Evolutionary conservation across 78 protist genomes (phyloP), one percentile per base, ranked within the genome.

Genomic region (Dictyostelium capitatum): DNA sequence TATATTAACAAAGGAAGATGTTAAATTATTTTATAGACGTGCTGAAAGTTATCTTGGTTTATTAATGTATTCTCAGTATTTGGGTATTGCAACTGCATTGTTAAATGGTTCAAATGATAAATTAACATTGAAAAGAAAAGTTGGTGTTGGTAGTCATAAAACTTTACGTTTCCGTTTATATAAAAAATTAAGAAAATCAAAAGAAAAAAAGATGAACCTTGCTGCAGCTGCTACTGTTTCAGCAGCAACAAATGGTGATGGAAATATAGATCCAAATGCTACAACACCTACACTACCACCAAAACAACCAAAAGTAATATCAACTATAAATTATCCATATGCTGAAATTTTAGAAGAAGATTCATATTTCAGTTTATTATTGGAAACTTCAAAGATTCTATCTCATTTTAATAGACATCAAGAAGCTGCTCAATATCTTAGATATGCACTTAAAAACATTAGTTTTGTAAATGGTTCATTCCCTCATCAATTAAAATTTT

Each of bases 51-150:
- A 43, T 56, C 23, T 74, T 32, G 48, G 62, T 47, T 2, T 84
- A 7, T 59, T 59, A 28, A 80, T 62, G 47, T 78, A 78, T 50
- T 32, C 54, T 9, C 85, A 74, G 20, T 87, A 62, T 77, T n/a
- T 87, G 3, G 93, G 93, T 77, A 87, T 77, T 50, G 78, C 79
- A n/a, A 59, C 75, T 32, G 93, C 93, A 37, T 32, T 87, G 14
- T 64, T 87, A 15, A 15, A 87, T 77, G 93, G 93, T 46, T 70
- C 84, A 23, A 30, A 14, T 28, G 82, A 84, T 28, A 57, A 77
- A 41, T 23, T n/a, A 4, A 17, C 30, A 37, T 25, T 53, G 43
- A 23, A 20, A 48, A 75, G 25, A 50, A 43, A 48, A 6, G 28
- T 48, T 75, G 59, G 37, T 41, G 62, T 43, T 75, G 81, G 81